Base-by-base conservation (phyloP, 2,329 filamentous ascomycete genomes). In the Harringtonia aguacate region DNA sequence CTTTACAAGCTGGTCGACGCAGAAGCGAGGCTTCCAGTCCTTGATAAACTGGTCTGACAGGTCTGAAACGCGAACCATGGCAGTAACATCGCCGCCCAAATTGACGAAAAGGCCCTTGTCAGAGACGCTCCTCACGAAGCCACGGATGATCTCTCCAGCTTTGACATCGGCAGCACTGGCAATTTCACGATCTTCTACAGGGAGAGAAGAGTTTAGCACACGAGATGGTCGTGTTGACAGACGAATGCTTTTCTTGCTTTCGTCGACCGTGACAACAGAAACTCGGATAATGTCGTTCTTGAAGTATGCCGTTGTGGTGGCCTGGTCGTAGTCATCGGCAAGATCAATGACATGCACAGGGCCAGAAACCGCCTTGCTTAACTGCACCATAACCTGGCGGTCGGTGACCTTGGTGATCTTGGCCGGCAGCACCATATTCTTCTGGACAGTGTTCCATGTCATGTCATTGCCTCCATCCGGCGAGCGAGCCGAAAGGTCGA, bases 11-110 rank as follows among this genome's bases (percentile, higher is more conserved):
- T 97, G 88, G 55, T 94, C 87, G 39, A 90, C 68, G 55, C 92
- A 81, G 65, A 90, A 95, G 36, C 81, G 71, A 30, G 85, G 78
- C 66, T 95, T 94, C 92, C 92, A 98, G 48, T 97, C 86, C 63
- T 97, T 97, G 55, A 98, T 67, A 60, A 81, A 98, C 8, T 78
- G 75, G 59, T 98, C 92, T 0, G 89, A 95, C 14, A 98, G 72
- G 59, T 97, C 89, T 10, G 84, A 78, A 43, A 97, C 82, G 53
- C 86, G 83, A 39, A 95, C 84, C 55, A 89, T 83, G 1, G 81
- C 89, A 40, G 84, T 85, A 17, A 95, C 73, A 50, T 83, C 79
- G 17, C 86, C 84, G 36, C 89, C 88, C 4, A 98, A 71, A 22
- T 81, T 75, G 38, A 98, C 77, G 55, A 95, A 95, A 2, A 98